Conservation (phyloP, 1,139 yeast species). For the Diutina ranongensis region DNA sequence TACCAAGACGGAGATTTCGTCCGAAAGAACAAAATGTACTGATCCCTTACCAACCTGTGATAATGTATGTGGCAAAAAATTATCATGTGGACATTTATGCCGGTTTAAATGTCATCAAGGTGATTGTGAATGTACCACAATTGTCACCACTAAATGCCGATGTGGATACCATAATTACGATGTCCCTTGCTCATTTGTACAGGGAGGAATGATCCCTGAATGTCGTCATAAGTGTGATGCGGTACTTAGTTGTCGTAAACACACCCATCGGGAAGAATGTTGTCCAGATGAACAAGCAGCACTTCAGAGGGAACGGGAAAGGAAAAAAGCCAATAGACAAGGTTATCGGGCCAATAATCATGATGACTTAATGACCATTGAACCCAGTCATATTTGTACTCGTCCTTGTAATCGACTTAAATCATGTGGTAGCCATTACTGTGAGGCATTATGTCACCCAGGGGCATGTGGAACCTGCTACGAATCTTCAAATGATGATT, state of each 20-base stretch:
- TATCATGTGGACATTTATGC: conserved; percentile 70
- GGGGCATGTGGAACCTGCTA: conserved; percentile 82
- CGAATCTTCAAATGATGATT: conserved; percentile 73
- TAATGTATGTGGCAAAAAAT: conserved; percentile 43
- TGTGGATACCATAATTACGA: conserved; percentile 40
- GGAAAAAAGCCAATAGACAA: conserved; percentile 39
- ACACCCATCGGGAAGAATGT: conserved; percentile 59
- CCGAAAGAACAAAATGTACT: conserved; percentile 34
- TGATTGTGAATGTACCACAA: conserved; percentile 50
- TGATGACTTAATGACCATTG: conserved; percentile 48
- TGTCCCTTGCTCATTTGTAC: conserved; percentile 54
- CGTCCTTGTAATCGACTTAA: conserved; percentile 54
- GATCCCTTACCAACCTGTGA: conserved; percentile 75
- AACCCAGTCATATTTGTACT: conserved; percentile 71
- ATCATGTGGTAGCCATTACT: conserved; percentile 63
- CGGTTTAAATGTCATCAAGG: conserved; percentile 66
- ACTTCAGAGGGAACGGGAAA: conserved; percentile 44
- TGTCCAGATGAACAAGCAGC: conserved; percentile 62
- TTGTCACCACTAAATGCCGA: conserved; percentile 34
- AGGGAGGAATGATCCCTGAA: conserved; percentile 39
- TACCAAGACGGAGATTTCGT: conserved; percentile 45
- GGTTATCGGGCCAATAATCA: conserved; percentile 22
- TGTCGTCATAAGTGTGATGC: conserved; percentile 75
- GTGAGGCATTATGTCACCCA: conserved; percentile 67
- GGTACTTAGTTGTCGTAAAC: conserved; percentile 69